Percentiles rank a stretch among this genome's conserved stretches.
These are phyloP conservation scores for Hymenoscyphus occultus DNA, from an alignment of 2,329 filamentous ascomycete genomes.

Conservation along the genomic window DNA sequence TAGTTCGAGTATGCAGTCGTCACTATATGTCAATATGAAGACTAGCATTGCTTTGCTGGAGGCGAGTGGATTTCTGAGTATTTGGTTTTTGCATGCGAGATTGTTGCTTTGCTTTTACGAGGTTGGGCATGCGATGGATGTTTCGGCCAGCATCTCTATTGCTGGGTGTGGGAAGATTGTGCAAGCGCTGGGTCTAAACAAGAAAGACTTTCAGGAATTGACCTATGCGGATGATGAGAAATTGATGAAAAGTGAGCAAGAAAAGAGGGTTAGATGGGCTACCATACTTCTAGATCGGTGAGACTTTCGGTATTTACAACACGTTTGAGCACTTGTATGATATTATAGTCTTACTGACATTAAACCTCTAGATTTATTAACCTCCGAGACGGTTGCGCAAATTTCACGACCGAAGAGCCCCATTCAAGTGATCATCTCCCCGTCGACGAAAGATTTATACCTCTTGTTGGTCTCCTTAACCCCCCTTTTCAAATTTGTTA, in stretches of 20 bases:
- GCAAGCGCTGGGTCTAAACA: conserved; percentile 9
- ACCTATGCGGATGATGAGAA: not conserved
- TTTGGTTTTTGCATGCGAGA: conserved; percentile 11
- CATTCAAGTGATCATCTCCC: conserved; percentile 11
- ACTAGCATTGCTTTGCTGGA: conserved; percentile 15
- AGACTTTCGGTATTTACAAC: not conserved
- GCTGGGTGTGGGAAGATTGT: conserved; percentile 11
- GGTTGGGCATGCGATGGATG: conserved; percentile 16
- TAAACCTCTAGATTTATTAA: conserved; percentile 5
- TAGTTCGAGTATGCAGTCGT: conserved; percentile 7
- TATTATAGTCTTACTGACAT: not conserved
- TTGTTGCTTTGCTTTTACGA: conserved; percentile 18
- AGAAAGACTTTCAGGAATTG: conserved; percentile 8
- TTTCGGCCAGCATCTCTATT: conserved; percentile 9
- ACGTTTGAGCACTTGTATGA: no score
- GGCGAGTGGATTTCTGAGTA: conserved; percentile 7
- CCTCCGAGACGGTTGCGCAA: conserved; percentile 8
- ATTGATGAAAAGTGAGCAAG: conserved; percentile 7
- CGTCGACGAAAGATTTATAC: conserved; percentile 5
- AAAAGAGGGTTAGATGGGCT: conserved; percentile 19
- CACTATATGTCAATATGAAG: conserved; percentile 14
- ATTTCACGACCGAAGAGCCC: conserved; percentile 14
- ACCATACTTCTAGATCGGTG: conserved; percentile 15
- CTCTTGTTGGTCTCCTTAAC: not conserved
- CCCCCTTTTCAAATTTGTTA: not conserved